These are phyloP conservation scores for Populus hybrid DNA, from an alignment of 441 rosid genomes.

Conservation along the genomic window DNA sequence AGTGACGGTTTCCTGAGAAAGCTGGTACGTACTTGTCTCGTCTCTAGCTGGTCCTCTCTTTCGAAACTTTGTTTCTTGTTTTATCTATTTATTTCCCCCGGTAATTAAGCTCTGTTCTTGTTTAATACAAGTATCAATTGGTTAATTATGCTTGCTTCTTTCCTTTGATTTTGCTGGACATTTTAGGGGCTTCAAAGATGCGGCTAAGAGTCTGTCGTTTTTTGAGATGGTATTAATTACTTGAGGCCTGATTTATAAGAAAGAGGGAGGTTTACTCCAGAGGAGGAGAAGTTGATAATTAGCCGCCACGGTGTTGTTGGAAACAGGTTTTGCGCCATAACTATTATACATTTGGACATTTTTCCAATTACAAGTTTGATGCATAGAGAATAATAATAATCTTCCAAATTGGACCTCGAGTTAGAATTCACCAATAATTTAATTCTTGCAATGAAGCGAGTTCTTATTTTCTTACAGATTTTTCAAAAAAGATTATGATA, in stretches of 20 bases:
- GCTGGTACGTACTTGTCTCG: slow-evolving; percentile 62
- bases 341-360: neutral
- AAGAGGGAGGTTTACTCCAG: slow-evolving; percentile 96
- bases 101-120: neutral
- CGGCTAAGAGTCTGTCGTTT: slow-evolving; percentile 97
- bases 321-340: slow-evolving; percentile 67
- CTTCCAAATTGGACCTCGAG: neutral
- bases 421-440: neutral
- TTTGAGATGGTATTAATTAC: slow-evolving; percentile 95
- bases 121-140: neutral
- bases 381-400: neutral
- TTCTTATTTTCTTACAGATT: neutral
- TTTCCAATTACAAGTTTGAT: neutral
- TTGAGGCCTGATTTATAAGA: slow-evolving; percentile 98
- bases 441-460: neutral
- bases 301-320: slow-evolving; percentile 98
- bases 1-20: slow-evolving; percentile 99
- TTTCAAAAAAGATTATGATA: neutral
- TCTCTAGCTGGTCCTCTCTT: neutral
- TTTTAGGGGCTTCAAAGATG: slow-evolving; percentile 91
- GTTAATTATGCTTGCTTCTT: neutral
- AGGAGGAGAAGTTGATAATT: slow-evolving; percentile 96
- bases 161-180: neutral
- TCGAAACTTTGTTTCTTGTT: neutral
- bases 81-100: neutral